phyloP scores from a whole-genome alignment of 805 yeast genomes.

The Zygosaccharomyces bailii region DNA sequence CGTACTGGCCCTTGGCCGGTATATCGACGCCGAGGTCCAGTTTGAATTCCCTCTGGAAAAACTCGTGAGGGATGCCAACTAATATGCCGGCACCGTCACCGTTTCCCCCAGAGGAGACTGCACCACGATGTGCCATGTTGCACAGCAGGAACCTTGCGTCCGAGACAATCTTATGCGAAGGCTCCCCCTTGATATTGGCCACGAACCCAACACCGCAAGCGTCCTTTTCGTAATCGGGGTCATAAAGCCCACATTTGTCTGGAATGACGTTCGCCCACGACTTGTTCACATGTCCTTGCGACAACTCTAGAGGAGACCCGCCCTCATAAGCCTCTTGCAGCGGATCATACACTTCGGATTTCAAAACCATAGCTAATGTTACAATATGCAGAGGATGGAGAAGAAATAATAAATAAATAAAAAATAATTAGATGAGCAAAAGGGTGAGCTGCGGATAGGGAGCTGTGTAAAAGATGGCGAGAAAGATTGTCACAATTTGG shows the following conservation, averaged over 20 bases:
- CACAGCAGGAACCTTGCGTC: conserved; percentile 86
- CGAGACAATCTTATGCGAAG: conserved; percentile 87
- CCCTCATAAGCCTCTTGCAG: conserved; percentile 32
- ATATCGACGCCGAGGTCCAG: conserved; percentile 62
- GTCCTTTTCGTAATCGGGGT: conserved; percentile 91
- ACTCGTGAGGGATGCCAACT: conserved; percentile 86
- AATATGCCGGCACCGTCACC: conserved; percentile 99
- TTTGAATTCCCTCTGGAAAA: conserved; percentile 79
- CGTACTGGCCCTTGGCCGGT: conserved; percentile 83
- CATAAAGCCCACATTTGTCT: conserved; percentile 80
- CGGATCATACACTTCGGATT: conserved; percentile 30
- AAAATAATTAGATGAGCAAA: neutral
- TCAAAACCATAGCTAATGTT: conserved; percentile 12
- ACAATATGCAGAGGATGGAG: neutral
- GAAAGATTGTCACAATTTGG: neutral
- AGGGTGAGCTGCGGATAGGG: neutral
- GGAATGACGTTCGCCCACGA: conserved; percentile 95
- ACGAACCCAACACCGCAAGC: conserved; percentile 99
- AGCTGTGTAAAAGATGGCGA: neutral
- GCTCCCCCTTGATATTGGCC: conserved; percentile 84
- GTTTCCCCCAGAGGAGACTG: conserved; percentile 93
- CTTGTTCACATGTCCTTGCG: conserved; percentile 43
- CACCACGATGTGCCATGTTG: conserved; percentile 99
- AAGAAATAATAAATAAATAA: conserved; percentile 6
- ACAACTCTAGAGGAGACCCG: conserved; percentile 22